phyloP scores from a whole-genome alignment of 2,329 filamentous ascomycete species.

The Tolypocladium sp. region DNA sequence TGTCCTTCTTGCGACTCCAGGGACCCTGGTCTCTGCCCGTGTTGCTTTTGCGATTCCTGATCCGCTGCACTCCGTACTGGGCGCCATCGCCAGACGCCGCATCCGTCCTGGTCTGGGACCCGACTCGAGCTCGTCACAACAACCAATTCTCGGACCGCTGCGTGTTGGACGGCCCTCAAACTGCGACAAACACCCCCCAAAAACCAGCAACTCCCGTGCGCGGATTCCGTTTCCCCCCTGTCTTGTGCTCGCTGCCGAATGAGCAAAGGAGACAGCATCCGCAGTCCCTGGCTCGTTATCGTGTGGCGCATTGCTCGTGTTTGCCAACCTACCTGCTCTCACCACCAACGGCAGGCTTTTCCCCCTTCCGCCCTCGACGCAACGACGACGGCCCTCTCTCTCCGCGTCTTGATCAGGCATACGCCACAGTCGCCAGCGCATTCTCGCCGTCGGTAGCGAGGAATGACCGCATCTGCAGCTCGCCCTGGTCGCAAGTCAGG shows the following conservation, averaged over 20 bases:
- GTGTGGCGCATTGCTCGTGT: neutral
- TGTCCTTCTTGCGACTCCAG: neutral
- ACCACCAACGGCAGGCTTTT: neutral
- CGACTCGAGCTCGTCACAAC: neutral
- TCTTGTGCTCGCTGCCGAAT: neutral
- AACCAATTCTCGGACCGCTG: neutral
- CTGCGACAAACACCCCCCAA: neutral
- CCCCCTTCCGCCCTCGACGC: neutral
- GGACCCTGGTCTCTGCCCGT: neutral
- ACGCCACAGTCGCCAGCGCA: neutral
- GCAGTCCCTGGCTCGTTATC: neutral
- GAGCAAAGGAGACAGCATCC: neutral
- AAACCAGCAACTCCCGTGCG: neutral
- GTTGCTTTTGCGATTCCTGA: neutral
- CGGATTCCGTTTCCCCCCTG: neutral
- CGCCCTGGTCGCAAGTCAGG: neutral
- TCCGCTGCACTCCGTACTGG: neutral
- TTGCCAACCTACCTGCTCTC: neutral
- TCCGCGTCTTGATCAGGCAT: neutral
- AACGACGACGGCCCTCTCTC: neutral
- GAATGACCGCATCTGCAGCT: neutral
- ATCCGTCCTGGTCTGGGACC: neutral
- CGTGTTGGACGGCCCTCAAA: neutral
- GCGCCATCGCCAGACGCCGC: neutral
- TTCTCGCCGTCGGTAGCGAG: neutral